Evolutionary conservation across 495 filamentous ascomycete species (phyloP).

Genomic region (Lophiotrema nucula): DNA sequence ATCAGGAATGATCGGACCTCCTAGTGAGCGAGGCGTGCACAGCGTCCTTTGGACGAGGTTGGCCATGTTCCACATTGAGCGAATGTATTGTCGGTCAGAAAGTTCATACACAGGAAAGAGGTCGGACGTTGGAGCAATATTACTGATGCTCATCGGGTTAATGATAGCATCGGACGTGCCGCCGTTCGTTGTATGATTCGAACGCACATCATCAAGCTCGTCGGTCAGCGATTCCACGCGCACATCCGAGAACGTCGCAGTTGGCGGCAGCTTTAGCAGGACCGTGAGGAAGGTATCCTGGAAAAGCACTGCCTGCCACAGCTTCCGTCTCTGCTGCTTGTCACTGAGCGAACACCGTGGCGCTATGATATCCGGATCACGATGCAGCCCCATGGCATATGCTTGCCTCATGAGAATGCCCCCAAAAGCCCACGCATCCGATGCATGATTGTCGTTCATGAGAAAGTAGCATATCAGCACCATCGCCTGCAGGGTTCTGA

Average conservation of each 20-base stretch:
- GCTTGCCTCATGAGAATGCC: conserved; percentile 69
- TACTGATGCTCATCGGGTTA: conserved; percentile 45
- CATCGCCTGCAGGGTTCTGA: conserved; percentile 71
- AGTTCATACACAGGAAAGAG: conserved; percentile 34
- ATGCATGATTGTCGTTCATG: conserved; percentile 75
- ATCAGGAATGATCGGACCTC: conserved; percentile 60
- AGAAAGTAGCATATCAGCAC: conserved; percentile 71
- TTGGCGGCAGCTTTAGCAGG: conserved; percentile 66
- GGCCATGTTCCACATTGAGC: conserved; percentile 69
- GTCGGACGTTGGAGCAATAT: conserved; percentile 37
- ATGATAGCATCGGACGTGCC: conserved; percentile 20
- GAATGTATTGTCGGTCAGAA: conserved; percentile 63
- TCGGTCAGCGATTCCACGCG: conserved; percentile 60
- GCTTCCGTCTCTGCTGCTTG: conserved; percentile 67
- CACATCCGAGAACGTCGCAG: conserved; percentile 70
- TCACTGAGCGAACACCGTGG: conserved; percentile 60
- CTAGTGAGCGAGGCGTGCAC: conserved; percentile 64
- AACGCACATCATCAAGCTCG: conserved; percentile 45
- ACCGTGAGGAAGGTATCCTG: conserved; percentile 79
- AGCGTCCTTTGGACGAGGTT: conserved; percentile 69
- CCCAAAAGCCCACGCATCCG: conserved; percentile 72
- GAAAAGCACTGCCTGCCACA: conserved; percentile 72
- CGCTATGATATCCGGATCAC: conserved; percentile 66
- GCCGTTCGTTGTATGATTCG: conserved; percentile 17
- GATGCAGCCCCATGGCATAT: conserved; percentile 72